Conservation (phyloP, 345 rosid species). For the Citrus sinensis region DNA sequence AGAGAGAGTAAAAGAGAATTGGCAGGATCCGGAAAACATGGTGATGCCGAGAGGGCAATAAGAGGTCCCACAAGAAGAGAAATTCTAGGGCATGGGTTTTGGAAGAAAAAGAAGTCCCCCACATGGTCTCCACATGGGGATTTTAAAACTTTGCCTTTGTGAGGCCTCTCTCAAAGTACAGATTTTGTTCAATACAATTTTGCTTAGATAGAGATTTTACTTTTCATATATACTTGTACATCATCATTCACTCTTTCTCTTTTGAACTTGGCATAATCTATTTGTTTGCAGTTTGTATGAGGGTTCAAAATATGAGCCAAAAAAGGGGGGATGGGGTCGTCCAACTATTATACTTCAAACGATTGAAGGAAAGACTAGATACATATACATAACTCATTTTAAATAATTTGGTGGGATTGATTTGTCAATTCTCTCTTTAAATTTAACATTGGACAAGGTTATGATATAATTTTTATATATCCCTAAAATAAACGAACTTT, state of each 20-base stretch:
- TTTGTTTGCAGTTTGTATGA: neutral
- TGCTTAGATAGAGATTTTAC: neutral
- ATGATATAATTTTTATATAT: no score
- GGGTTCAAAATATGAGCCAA: neutral
- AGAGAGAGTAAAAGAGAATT: conserved; percentile 3
- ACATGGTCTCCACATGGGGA: conserved; percentile 62
- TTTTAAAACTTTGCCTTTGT: conserved; percentile 17
- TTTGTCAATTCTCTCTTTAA: no score
- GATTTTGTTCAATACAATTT: conserved; percentile 1
- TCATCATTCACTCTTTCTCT: neutral
- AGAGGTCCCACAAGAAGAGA: conserved; percentile 28
- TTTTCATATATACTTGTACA: no score
- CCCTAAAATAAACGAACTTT: no score
- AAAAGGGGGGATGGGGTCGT: neutral
- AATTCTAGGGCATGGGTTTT: conserved; percentile 31
- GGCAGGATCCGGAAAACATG: conserved; percentile 76
- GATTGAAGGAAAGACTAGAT: neutral
- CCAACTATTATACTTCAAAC: neutral
- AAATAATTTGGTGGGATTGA: neutral
- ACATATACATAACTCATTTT: neutral
- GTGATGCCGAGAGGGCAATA: conserved; percentile 24
- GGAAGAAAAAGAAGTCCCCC: conserved; percentile 21
- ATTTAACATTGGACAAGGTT: no score
- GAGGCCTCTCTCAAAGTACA: conserved; percentile 5
- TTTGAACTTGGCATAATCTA: neutral